Evolutionary conservation across 257 asterid species (phyloP).

Genomic region (Vinca minor): DNA sequence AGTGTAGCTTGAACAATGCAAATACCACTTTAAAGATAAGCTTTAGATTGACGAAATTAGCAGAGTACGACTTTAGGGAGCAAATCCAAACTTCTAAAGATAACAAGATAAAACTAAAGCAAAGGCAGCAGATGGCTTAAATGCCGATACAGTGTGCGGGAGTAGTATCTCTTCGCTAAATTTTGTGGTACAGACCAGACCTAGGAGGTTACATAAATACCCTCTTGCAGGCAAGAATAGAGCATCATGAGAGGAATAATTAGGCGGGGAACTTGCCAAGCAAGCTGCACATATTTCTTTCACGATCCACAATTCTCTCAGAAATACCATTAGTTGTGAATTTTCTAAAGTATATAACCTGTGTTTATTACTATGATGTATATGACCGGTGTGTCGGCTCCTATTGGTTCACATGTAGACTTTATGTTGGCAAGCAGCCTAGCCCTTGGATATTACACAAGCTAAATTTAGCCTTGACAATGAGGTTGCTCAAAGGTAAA

Average conservation of each 20-base stretch:
- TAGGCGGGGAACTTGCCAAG: background rate
- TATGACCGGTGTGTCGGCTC: background rate
- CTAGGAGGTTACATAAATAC: background rate
- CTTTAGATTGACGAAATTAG: background rate
- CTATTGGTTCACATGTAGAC: background rate
- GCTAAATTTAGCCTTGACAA: background rate
- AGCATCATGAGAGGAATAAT: background rate
- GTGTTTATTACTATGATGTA: too few species aligned
- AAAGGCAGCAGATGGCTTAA: background rate
- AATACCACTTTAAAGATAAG: background rate
- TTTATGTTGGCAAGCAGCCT: background rate
- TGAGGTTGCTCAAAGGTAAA: background rate
- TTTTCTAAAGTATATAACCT: background rate
- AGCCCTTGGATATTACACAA: background rate
- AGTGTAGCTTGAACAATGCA: background rate
- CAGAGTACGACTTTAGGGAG: background rate
- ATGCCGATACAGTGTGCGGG: background rate
- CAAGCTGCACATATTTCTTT: too few species aligned
- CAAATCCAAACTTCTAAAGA: background rate
- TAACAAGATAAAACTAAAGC: background rate
- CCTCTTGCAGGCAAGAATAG: background rate
- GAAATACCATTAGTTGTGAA: background rate
- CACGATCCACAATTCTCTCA: background rate
- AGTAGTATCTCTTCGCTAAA: background rate
- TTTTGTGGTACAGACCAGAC: background rate